A percentile compares a stretch with the other conserved stretches of the same genome.
Conservation (phyloP, 2,329 filamentous ascomycete species). For the Clonostachys sp. region DNA sequence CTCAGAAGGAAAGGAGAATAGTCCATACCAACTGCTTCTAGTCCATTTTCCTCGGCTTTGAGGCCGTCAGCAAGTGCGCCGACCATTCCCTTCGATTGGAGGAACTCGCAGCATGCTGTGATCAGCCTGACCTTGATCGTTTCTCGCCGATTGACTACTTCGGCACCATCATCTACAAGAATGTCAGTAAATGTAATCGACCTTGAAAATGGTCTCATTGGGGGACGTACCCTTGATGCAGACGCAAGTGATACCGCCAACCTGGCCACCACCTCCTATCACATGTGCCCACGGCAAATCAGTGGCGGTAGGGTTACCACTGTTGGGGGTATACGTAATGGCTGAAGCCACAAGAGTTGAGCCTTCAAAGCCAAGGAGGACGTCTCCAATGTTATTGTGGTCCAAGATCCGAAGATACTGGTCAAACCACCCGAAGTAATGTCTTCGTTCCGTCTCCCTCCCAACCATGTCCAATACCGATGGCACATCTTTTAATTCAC, state of each 20-base stretch:
- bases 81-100: slow-evolving; percentile 44
- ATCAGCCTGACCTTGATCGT: slow-evolving; percentile 48
- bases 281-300: slow-evolving; percentile 52
- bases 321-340: slow-evolving; percentile 45
- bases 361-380: slow-evolving; percentile 47
- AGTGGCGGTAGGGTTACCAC: slow-evolving; percentile 36
- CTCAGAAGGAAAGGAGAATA: not conserved
- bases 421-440: slow-evolving; percentile 53
- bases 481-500: slow-evolving; percentile 38
- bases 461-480: slow-evolving; percentile 44
- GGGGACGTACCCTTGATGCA: slow-evolving; percentile 42
- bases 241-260: slow-evolving; percentile 57
- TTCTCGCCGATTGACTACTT: slow-evolving; percentile 37
- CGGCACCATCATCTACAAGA: slow-evolving; percentile 34
- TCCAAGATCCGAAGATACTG: slow-evolving; percentile 49
- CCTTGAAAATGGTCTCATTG: too few species aligned
- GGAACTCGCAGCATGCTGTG: slow-evolving; percentile 41
- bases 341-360: slow-evolving; percentile 45
- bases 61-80: slow-evolving; percentile 52
- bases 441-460: slow-evolving; percentile 36
- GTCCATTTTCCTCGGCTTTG: slow-evolving; percentile 42
- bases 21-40: slow-evolving; percentile 45
- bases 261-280: slow-evolving; percentile 6
- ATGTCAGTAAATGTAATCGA: not conserved
- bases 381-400: slow-evolving; percentile 41